Base-by-base conservation (phyloP, 495 filamentous ascomycete species). In the Lasiosphaeria ovina region DNA sequence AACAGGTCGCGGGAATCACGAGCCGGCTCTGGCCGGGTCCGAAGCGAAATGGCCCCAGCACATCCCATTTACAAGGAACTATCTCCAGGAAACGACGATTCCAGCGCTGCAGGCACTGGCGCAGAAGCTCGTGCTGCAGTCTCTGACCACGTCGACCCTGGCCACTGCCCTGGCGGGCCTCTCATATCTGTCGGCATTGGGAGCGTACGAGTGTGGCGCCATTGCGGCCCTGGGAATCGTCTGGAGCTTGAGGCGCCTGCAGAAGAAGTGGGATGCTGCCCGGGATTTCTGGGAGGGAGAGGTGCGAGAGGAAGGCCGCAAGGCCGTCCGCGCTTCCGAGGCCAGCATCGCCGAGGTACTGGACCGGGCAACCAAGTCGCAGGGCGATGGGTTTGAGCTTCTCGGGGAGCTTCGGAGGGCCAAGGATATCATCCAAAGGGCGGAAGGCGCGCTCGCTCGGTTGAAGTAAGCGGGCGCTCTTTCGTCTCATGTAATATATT, bases 41-140 rank as follows among this genome's bases (percentile, higher is more conserved):
- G 38, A 42, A 12, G 64, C 47, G 34, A 71, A 59, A 8, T 80
- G 72, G 75, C 78, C 74, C 11, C 71, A 63, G 45, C 79, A 83
- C 42, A 88, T 89, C 36, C 75, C 82, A 34, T 65, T 77, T 66
- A 73, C 85, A n/a, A 80, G 91, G 42, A 66, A 72, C 65, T 78
- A 81, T 47, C 82, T 96, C 17, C 76, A 87, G 17, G 74, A 73
- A 3, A 77, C 79, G 34, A 88, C 87, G 0, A 79, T 96, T 11
- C 90, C 92, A 6, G 81, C 83, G 0, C 76, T 98, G 3, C 92
- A 97, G 71, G 82, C 89, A 1, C 77, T 91, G 6, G 90, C 91
- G 16, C 92, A 97, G 70, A 83, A 82, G 52, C 81, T 95, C 0
- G 82, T 95, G 1, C 70, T 96, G 40, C 84, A 89, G 69, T 87